Evolutionary conservation across 345 rosid species (phyloP).

Genomic region (Syzygium grande): DNA sequence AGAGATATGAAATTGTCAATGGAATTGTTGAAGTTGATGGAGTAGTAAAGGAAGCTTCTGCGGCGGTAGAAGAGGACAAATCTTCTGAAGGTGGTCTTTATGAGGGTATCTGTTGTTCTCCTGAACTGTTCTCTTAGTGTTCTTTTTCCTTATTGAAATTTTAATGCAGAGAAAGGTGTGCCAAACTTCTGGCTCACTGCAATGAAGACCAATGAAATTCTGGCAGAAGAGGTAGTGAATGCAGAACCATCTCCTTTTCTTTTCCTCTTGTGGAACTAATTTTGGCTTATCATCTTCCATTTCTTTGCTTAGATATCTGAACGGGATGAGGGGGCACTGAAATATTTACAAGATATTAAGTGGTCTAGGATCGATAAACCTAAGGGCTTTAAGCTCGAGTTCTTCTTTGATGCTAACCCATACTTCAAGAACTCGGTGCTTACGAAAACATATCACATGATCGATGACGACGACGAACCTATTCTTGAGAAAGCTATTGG

Average conservation of each 20-base stretch:
- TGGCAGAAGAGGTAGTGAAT: constrained; percentile 66
- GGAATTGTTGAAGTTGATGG: constrained; percentile 71
- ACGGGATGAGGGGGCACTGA: constrained; percentile 92
- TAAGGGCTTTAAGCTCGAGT: constrained; percentile 95
- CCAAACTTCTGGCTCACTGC: constrained; percentile 96
- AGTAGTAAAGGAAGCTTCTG: constrained; percentile 27
- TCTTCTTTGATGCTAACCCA: constrained; percentile 84
- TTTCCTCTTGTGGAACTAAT: background rate
- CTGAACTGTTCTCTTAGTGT: background rate
- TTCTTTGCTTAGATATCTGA: constrained; percentile 53
- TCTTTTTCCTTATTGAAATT: background rate
- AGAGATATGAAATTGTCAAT: constrained; percentile 88
- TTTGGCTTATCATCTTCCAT: background rate
- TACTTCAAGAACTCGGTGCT: constrained; percentile 83
- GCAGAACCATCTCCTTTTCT: background rate
- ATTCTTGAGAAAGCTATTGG: constrained; percentile 95
- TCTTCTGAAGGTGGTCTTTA: constrained; percentile 40
- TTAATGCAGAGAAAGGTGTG: constrained; percentile 74
- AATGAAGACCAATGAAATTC: constrained; percentile 89
- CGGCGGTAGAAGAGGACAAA: constrained; percentile 47
- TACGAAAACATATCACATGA: constrained; percentile 96
- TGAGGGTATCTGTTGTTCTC: background rate
- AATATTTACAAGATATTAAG: constrained; percentile 79
- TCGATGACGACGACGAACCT: constrained; percentile 96
- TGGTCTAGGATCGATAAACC: constrained; percentile 79